phyloP scores from a whole-genome alignment of 2,329 filamentous ascomycete genomes.

The Zalaria sp. region DNA sequence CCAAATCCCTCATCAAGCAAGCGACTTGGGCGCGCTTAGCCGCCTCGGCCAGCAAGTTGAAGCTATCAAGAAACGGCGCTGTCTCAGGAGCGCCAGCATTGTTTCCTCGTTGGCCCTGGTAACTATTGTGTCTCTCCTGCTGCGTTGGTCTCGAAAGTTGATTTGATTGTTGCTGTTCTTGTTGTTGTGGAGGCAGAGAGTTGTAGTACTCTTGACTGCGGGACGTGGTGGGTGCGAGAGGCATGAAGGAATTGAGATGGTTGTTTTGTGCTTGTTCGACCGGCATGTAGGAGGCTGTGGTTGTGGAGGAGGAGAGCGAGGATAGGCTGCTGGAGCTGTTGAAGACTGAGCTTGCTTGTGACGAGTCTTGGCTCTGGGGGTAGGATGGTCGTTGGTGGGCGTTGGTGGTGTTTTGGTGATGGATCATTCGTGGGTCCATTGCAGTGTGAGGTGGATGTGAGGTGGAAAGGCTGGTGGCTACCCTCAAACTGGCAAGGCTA shows the following conservation, averaged over 20 bases:
- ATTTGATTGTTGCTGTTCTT: constrained; percentile 11
- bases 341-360: constrained; percentile 19
- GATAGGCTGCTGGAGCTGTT: constrained; percentile 29
- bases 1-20: constrained; percentile 74
- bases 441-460: neutral
- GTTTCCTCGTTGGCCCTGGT: constrained; percentile 16
- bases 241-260: constrained; percentile 19
- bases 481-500: no score
- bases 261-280: constrained; percentile 13
- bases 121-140: constrained; percentile 8
- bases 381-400: constrained; percentile 17
- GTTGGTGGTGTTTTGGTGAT: constrained; percentile 2
- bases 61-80: constrained; percentile 59
- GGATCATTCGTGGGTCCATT: constrained; percentile 3
- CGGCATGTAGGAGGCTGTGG: constrained; percentile 10
- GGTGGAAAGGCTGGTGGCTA: neutral
- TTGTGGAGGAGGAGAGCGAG: constrained; percentile 18
- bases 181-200: constrained; percentile 11
- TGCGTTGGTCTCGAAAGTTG: constrained; percentile 12
- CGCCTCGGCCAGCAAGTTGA: constrained; percentile 78
- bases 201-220: constrained; percentile 16
- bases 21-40: constrained; percentile 88
- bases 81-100: constrained; percentile 27
- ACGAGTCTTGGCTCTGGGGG: constrained; percentile 14
- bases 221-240: constrained; percentile 16